A percentile compares a stretch with the other conserved stretches of the same genome.
Conservation (phyloP, 164 flowering plant species). For the Dillenia suffruticosa region DNA sequence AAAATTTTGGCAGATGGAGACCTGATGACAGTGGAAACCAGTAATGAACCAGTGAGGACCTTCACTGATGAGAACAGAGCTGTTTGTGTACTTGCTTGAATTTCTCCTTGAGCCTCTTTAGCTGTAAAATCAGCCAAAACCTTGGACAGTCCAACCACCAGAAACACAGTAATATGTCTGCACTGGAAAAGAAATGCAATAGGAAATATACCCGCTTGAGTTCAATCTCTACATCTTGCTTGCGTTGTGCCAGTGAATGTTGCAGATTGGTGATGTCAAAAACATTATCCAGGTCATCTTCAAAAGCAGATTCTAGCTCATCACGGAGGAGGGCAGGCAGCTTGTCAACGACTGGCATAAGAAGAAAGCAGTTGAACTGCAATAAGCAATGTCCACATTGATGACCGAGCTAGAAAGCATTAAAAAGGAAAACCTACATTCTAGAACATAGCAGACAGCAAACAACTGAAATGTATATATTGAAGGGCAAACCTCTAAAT, state of each 20-base stretch:
- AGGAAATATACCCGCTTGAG: slow-evolving; percentile 66
- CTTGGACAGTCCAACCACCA: not conserved
- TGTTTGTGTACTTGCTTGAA: slow-evolving; percentile 68
- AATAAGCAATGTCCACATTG: not conserved
- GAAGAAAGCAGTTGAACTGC: slow-evolving; percentile 98
- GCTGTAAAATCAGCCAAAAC: slow-evolving; percentile 40
- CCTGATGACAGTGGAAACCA: too few relatives aligned
- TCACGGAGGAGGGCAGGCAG: slow-evolving; percentile 82
- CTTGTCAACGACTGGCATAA: slow-evolving; percentile 96
- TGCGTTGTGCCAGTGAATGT: slow-evolving; percentile 58
- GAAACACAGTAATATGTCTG: not conserved
- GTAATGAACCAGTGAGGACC: too few relatives aligned
- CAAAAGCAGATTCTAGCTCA: slow-evolving; percentile 80
- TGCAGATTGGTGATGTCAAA: slow-evolving; percentile 72
- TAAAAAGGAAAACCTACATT: not conserved
- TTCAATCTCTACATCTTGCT: slow-evolving; percentile 73
- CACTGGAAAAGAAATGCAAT: not conserved
- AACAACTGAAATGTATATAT: too few relatives aligned
- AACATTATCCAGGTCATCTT: slow-evolving; percentile 68
- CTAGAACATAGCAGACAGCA: too few relatives aligned
- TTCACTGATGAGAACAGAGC: slow-evolving; percentile 21
- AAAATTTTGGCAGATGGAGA: too few relatives aligned
- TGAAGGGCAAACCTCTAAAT: too few relatives aligned
- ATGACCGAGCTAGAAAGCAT: too few relatives aligned
- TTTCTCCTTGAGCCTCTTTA: slow-evolving; percentile 79